These are phyloP conservation scores for Leucosporidium scottii DNA, from an alignment of 768 basidiomycete genomes.

Conservation along the genomic window DNA sequence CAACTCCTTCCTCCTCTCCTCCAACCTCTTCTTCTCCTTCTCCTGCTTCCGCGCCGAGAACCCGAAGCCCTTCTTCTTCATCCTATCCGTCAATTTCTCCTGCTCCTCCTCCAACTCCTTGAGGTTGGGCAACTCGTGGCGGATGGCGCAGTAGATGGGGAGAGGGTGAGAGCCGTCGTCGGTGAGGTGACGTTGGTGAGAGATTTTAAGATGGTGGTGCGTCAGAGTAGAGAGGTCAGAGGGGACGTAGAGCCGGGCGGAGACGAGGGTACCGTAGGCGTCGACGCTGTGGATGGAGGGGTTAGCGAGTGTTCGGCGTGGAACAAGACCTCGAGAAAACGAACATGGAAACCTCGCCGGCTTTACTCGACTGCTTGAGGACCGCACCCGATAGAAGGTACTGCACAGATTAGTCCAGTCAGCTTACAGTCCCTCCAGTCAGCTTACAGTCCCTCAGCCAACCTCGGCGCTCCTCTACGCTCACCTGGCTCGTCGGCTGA, in stretches of 20 bases:
- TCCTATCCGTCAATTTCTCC: neutral
- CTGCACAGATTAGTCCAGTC: neutral
- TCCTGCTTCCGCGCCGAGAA: constrained; percentile 1
- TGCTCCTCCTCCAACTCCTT: constrained; percentile 22
- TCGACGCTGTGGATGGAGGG: constrained; percentile 13
- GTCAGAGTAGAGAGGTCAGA: constrained; percentile 29
- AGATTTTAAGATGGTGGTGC: constrained; percentile 35
- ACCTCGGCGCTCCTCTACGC: neutral
- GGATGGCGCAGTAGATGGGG: constrained; percentile 41
- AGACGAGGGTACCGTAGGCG: constrained; percentile 38
- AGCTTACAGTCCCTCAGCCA: no score
- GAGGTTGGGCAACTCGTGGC: constrained; percentile 34
- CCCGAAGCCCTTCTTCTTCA: neutral
- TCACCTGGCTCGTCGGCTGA: constrained; percentile 35
- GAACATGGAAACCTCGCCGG: constrained; percentile 35
- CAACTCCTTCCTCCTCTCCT: neutral
- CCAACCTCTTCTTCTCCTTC: neutral
- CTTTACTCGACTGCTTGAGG: constrained; percentile 34
- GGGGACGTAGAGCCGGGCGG: constrained; percentile 38
- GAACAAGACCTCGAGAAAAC: constrained; percentile 8
- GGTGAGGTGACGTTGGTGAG: constrained; percentile 31
- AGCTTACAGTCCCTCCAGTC: no score
- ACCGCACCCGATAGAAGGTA: constrained; percentile 38
- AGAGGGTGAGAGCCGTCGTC: constrained; percentile 37
- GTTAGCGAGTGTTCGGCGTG: neutral